Conservation (phyloP, 2,329 filamentous ascomycete species). For the Penicillium sp. region DNA sequence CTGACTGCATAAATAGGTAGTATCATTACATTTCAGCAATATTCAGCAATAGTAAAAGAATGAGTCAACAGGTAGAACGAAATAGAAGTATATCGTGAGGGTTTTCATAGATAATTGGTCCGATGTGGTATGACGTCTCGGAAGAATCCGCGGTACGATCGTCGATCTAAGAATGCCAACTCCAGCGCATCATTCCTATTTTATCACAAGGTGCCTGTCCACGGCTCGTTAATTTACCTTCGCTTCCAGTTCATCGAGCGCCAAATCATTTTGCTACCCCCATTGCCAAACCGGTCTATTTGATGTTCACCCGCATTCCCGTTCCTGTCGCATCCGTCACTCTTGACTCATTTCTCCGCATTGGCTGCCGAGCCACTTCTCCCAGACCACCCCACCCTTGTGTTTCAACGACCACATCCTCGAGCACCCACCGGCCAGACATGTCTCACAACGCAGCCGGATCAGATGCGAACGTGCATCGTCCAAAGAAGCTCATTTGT, state of each 20-base stretch:
- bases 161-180: not conserved
- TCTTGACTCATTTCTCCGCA: slow-evolving; percentile 18
- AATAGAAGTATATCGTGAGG: not conserved
- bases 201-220: not conserved
- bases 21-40: too few species aligned
- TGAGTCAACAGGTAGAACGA: not conserved
- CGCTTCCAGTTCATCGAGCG: not conserved
- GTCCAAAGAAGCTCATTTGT: slow-evolving; percentile 48
- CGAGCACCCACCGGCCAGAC: not conserved
- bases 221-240: not conserved
- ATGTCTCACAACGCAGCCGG: slow-evolving; percentile 16
- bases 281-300: not conserved
- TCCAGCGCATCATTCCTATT: not conserved
- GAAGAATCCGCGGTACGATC: not conserved
- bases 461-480: slow-evolving; percentile 23
- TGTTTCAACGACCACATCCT: not conserved
- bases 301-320: slow-evolving; percentile 9
- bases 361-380: slow-evolving; percentile 5
- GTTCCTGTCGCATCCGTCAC: not conserved
- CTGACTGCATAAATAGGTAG: too few species aligned
- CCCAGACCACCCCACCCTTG: slow-evolving; percentile 16
- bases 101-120: not conserved
- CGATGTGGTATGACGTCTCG: slow-evolving; percentile 1
- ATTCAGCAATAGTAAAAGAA: not conserved
- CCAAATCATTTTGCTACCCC: not conserved